Conservation (phyloP, 148 eudicot genomes). For the Chenopodium quinoa region DNA sequence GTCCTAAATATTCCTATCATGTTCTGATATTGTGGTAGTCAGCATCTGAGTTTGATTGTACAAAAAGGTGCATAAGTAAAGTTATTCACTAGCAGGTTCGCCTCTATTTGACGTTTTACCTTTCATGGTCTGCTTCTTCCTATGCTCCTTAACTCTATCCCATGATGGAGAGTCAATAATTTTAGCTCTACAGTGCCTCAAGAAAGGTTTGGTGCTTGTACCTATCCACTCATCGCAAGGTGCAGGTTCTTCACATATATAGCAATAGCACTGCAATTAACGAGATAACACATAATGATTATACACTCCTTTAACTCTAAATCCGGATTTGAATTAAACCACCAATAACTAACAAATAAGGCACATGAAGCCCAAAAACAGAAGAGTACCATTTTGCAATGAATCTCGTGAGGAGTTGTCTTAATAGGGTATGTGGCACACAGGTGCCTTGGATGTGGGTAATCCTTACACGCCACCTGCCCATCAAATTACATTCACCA, state of each 20-base stretch:
- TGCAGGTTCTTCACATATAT: conserved; percentile 44
- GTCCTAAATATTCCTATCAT: no score
- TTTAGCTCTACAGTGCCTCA: conserved; percentile 16
- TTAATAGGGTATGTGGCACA: conserved; percentile 23
- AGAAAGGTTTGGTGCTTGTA: neutral
- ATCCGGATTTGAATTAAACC: neutral
- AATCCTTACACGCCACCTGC: conserved; percentile 34
- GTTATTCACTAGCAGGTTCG: neutral
- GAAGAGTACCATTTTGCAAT: conserved; percentile 21
- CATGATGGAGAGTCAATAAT: neutral
- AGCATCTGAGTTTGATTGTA: neutral
- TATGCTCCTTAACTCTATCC: neutral
- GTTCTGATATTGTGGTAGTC: neutral
- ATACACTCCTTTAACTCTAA: neutral
- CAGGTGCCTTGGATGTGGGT: conserved; percentile 30
- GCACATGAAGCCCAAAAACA: neutral
- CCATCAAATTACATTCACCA: neutral
- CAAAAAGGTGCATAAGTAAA: neutral
- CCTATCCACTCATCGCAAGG: conserved; percentile 38
- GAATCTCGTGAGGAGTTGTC: conserved; percentile 15
- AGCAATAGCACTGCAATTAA: conserved; percentile 42
- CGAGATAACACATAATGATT: neutral
- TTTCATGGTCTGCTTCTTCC: neutral
- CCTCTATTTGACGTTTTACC: neutral
- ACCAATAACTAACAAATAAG: neutral